phyloP scores from a whole-genome alignment of 257 asterid genomes.

The Linderniella brevidens region DNA sequence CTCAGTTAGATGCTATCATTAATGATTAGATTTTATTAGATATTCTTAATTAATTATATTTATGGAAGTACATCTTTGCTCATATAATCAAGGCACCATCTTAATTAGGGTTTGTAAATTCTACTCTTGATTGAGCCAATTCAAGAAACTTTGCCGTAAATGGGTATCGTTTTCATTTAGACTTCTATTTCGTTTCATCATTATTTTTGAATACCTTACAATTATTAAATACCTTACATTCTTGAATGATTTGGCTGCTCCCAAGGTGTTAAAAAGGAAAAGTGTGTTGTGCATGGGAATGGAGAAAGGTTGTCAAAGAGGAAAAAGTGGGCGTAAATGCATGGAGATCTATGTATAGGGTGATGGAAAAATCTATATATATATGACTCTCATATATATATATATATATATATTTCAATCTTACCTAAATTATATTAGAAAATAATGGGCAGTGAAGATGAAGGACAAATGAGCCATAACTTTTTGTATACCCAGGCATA shows the following conservation, averaged over 20 bases:
- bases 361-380: not conserved
- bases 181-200: constrained; percentile 18
- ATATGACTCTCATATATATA: no score
- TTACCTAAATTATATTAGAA: not conserved
- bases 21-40: constrained; percentile 7
- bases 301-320: not conserved
- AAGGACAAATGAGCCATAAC: no score
- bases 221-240: constrained; percentile 10
- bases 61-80: constrained; percentile 16
- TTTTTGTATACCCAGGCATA: no score
- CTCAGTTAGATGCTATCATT: not conserved
- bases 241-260: constrained; percentile 18
- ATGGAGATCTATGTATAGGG: constrained; percentile 13
- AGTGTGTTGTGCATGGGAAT: constrained; percentile 19
- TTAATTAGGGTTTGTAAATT: constrained; percentile 15
- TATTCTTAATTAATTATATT: constrained; percentile 8
- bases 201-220: constrained; percentile 13
- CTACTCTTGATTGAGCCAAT: constrained; percentile 15
- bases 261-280: constrained; percentile 3
- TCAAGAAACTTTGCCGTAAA: constrained; percentile 12
- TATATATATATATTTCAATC: not conserved
- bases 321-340: constrained; percentile 14
- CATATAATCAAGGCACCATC: constrained; percentile 12
- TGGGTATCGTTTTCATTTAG: constrained; percentile 13
- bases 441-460: constrained; percentile 25